Evolutionary conservation across 2,329 filamentous ascomycete species (phyloP).

Genomic region (Diaporthe destruens): DNA sequence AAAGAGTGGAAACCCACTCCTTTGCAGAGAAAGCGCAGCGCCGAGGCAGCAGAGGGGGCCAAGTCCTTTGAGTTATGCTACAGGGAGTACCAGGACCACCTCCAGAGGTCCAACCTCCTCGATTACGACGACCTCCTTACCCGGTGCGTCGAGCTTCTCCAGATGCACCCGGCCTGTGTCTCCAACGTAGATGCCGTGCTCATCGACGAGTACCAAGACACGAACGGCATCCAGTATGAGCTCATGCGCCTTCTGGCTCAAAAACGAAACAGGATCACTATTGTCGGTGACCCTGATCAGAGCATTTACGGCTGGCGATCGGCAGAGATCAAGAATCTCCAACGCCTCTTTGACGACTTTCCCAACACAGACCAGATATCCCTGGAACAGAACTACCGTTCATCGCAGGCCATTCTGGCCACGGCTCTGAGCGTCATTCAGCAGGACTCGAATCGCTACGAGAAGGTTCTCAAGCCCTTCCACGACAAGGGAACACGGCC

Average conservation of each 20-base stretch:
- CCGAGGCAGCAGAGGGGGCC: slow-evolving; percentile 44
- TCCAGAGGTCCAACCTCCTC: slow-evolving; percentile 82
- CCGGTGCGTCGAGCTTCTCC: slow-evolving; percentile 83
- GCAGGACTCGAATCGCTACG: slow-evolving; percentile 84
- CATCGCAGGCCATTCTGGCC: slow-evolving; percentile 84
- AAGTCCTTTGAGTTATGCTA: slow-evolving; percentile 78
- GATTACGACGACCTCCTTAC: slow-evolving; percentile 96
- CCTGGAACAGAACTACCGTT: slow-evolving; percentile 94
- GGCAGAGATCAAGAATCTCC: slow-evolving; percentile 90
- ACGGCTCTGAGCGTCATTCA: slow-evolving; percentile 89
- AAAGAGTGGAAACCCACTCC: slow-evolving; percentile 50
- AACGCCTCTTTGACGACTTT: slow-evolving; percentile 81
- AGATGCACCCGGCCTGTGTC: slow-evolving; percentile 80
- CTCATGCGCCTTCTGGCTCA: slow-evolving; percentile 91
- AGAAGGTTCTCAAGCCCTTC: slow-evolving; percentile 83
- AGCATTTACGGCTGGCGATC: slow-evolving; percentile 98
- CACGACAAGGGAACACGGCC: slow-evolving; percentile 84
- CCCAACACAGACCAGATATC: slow-evolving; percentile 84
- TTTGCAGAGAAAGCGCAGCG: slow-evolving; percentile 55
- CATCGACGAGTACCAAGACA: slow-evolving; percentile 98
- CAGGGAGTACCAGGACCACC: slow-evolving; percentile 80
- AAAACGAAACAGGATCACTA: slow-evolving; percentile 80
- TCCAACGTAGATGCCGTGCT: slow-evolving; percentile 91
- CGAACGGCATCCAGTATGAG: slow-evolving; percentile 94
- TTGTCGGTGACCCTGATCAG: slow-evolving; percentile 96